Evolutionary conservation across 2,329 filamentous ascomycete species (phyloP).

Genomic region (Cadophora malorum): DNA sequence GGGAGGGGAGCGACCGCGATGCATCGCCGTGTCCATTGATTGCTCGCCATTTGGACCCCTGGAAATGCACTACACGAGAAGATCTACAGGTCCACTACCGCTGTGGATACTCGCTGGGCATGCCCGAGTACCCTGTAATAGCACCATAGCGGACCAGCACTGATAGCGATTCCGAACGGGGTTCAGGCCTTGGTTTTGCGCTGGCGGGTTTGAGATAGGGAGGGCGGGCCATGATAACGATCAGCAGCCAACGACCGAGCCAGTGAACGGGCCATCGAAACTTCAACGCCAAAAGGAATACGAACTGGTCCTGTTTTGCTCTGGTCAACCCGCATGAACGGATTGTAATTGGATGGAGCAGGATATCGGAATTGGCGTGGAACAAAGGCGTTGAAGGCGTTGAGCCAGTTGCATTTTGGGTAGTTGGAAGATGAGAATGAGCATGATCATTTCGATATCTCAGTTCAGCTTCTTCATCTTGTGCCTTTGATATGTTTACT

Average conservation of each 20-base stretch:
- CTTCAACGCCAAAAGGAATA: conserved; percentile 4
- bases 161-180: not conserved
- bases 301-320: not conserved
- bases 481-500: not conserved
- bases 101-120: not conserved
- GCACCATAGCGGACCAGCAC: not conserved
- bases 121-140: not conserved
- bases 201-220: not conserved
- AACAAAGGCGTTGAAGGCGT: conserved; percentile 8
- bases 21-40: not conserved
- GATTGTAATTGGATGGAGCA: not conserved
- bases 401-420: not conserved
- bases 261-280: not conserved
- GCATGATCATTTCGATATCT: not conserved
- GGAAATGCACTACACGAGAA: not conserved
- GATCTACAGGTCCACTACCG: conserved; percentile 11
- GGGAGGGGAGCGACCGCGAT: conserved; percentile 1
- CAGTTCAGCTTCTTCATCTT: not conserved
- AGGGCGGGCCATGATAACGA: conserved; percentile 1
- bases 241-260: conserved; percentile 3
- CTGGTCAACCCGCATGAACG: not conserved
- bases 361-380: not conserved
- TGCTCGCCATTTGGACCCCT: not conserved
- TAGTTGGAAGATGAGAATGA: not conserved
- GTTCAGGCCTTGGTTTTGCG: not conserved